Percentiles rank a stretch among this genome's conserved stretches.
Conservation (phyloP, 305 asterid genomes). For the Solanum chacoense region DNA sequence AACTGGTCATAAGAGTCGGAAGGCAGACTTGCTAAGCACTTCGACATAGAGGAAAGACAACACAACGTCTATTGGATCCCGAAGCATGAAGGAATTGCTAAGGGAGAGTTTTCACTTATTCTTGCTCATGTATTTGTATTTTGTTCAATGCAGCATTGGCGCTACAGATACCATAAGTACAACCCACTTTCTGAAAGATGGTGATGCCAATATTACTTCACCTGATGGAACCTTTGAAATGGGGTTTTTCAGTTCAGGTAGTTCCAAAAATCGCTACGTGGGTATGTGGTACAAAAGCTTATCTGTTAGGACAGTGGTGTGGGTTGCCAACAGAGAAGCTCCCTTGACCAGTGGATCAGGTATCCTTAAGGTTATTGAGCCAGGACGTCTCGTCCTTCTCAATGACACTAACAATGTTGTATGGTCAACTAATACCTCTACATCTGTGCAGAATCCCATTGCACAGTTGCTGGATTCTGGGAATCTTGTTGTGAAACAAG, state of each 20-base stretch:
- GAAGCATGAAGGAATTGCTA: not conserved
- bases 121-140: not conserved
- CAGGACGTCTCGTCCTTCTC: not conserved
- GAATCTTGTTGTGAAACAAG: not conserved
- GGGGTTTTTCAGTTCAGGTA: not conserved
- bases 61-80: no score
- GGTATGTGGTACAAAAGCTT: slow-evolving; percentile 9
- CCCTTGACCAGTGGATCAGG: slow-evolving; percentile 1
- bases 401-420: rapidly evolving
- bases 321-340: slow-evolving; percentile 35
- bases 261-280: not conserved
- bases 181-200: not conserved
- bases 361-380: not conserved
- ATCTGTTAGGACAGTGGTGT: slow-evolving; percentile 21
- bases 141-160: not conserved
- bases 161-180: not conserved
- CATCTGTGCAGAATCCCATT: not conserved
- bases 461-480: not conserved
- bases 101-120: not conserved
- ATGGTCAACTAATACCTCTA: not conserved
- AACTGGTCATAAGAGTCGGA: not conserved
- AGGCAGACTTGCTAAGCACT: not conserved
- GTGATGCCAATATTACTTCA: slow-evolving; percentile 14
- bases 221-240: slow-evolving; percentile 20
- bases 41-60: no score